A percentile compares a stretch with the other conserved stretches of the same genome.
Evolutionary conservation across 257 asterid species (phyloP).

Genomic region (Craterostigma plantagineum): DNA sequence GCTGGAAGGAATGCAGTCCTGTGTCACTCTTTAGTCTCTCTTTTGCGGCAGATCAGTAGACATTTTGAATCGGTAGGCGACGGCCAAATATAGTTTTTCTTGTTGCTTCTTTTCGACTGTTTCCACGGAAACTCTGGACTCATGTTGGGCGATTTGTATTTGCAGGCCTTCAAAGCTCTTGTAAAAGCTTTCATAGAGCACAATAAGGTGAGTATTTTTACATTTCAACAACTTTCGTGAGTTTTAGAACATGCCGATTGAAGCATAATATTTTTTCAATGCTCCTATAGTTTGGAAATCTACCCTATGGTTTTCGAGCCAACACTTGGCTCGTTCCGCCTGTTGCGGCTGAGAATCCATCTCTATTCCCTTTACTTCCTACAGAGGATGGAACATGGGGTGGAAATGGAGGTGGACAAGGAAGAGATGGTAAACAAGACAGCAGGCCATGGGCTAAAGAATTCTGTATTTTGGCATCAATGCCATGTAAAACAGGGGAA

Average conservation of each 20-base stretch:
- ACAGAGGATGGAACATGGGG: conserved; percentile 91
- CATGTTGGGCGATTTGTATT: conserved; percentile 7
- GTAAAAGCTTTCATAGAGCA: conserved; percentile 85
- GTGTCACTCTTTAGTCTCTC: conserved; percentile 82
- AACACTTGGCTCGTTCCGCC: conserved; percentile 97
- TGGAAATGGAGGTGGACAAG: conserved; percentile 94
- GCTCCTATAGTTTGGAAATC: conserved; percentile 70
- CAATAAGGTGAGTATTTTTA: conserved; percentile 46
- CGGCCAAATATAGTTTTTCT: neutral
- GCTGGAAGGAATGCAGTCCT: conserved; percentile 62
- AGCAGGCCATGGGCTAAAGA: conserved; percentile 69
- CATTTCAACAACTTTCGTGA: neutral
- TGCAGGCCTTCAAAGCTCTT: conserved; percentile 85
- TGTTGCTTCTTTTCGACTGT: conserved; percentile 2
- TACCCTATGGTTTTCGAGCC: conserved; percentile 88
- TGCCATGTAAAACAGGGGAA: conserved; percentile 94
- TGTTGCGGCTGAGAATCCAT: conserved; percentile 58
- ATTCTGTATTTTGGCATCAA: conserved; percentile 56
- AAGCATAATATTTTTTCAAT: neutral
- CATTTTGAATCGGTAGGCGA: conserved; percentile 60
- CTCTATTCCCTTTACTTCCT: conserved; percentile 70
- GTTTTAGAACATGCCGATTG: neutral
- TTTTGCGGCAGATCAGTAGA: conserved; percentile 81
- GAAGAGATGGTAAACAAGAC: conserved; percentile 80
- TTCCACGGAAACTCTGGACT: conserved; percentile 9